A percentile compares a stretch with the other conserved stretches of the same genome.
phyloP scores from a whole-genome alignment of 108 stramenopile genomes.

The Seminavis robusta region DNA sequence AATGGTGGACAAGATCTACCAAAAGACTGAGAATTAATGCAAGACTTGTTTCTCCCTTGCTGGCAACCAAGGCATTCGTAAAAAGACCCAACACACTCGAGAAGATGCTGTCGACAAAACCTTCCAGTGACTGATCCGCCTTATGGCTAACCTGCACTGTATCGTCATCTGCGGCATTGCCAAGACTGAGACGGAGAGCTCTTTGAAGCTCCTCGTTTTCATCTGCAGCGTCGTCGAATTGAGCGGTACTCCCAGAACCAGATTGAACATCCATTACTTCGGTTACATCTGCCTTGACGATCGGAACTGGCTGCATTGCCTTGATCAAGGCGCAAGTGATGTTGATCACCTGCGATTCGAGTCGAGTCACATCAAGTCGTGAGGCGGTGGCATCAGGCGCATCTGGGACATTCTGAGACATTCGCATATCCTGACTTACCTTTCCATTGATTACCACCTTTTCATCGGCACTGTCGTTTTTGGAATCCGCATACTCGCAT shows the following conservation, averaged over 20 bases:
- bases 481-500: conserved; percentile 36
- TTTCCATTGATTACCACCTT: conserved; percentile 54
- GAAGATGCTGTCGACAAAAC: conserved; percentile 19
- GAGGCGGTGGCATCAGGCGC: too few species aligned
- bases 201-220: conserved; percentile 25
- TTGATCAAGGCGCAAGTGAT: conserved; percentile 61
- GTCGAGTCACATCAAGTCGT: too few species aligned
- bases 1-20: conserved; percentile 20
- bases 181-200: conserved; percentile 15
- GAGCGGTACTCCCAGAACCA: neutral
- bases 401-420: neutral
- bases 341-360: too few species aligned
- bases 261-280: conserved; percentile 40
- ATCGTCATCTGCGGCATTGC: conserved; percentile 3
- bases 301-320: conserved; percentile 55
- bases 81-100: conserved; percentile 11
- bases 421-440: too few species aligned
- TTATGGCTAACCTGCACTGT: too few species aligned
- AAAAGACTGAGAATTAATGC: conserved; percentile 9
- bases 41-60: neutral
- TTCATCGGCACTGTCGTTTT: conserved; percentile 13
- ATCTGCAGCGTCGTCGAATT: conserved; percentile 4
- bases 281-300: conserved; percentile 44
- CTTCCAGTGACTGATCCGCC: conserved; percentile 15
- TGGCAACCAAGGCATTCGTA: conserved; percentile 4